These are phyloP conservation scores for Ceratobasidium theobromae DNA, from an alignment of 1,284 basidiomycete genomes.

Conservation along the genomic window DNA sequence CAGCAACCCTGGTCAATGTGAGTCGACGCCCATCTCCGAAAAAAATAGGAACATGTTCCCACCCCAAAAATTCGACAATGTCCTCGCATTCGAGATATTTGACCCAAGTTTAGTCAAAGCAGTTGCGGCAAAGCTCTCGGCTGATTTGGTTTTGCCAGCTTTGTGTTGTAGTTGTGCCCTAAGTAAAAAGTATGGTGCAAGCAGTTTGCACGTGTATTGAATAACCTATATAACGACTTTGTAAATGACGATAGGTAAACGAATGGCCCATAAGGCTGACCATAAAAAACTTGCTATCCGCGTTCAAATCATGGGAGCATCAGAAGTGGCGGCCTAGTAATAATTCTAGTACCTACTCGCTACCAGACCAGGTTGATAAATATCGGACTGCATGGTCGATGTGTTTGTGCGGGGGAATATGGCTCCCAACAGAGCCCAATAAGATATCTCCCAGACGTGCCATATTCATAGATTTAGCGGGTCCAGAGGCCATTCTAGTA, in stretches of 20 bases:
- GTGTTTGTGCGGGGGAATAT: conserved; percentile 59
- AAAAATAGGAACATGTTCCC: conserved; percentile 37
- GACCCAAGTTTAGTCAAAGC: conserved; percentile 57
- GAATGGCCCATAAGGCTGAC: conserved; percentile 45
- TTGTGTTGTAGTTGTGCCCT: conserved; percentile 67
- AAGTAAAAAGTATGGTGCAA: conserved; percentile 63
- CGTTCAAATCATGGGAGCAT: not conserved
- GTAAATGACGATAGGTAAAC: not conserved
- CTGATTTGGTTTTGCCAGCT: conserved; percentile 54
- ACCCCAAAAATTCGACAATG: conserved; percentile 77
- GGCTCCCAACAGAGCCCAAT: conserved; percentile 59
- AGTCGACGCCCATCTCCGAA: not conserved
- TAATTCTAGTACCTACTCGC: conserved; percentile 59
- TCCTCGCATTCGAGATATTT: conserved; percentile 65
- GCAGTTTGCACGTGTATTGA: conserved; percentile 67
- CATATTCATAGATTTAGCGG: conserved; percentile 24
- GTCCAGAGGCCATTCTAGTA: conserved; percentile 22
- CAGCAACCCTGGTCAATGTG: conserved; percentile 56
- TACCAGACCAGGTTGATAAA: conserved; percentile 77
- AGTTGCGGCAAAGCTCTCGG: conserved; percentile 56
- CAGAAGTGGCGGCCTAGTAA: not conserved
- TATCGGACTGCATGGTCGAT: conserved; percentile 71
- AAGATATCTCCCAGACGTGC: conserved; percentile 55
- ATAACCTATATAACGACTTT: conserved; percentile 52
- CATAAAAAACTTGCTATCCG: conserved; percentile 70